Evolutionary conservation across 192 early-diverging fungal genomes (phyloP).

Genomic region (Entomortierella lignicola): DNA sequence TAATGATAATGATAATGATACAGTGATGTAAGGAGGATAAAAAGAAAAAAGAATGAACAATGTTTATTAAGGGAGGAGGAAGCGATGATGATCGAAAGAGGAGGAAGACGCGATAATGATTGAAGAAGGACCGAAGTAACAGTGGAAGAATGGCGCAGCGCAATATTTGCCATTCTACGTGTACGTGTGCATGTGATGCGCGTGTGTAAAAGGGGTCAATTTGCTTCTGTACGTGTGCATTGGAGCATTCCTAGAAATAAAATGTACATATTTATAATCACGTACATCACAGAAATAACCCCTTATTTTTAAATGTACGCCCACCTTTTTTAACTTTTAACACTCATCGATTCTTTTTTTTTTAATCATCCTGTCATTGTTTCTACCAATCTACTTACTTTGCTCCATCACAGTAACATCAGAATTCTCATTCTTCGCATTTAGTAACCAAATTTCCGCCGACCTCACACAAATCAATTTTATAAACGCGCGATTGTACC

Average conservation of each 20-base stretch:
- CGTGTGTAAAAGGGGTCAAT: too few species aligned
- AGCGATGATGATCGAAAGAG: slow-evolving; percentile 1
- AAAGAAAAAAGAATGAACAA: neutral
- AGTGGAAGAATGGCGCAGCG: too few species aligned
- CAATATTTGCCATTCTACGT: too few species aligned
- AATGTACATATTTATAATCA: too few species aligned
- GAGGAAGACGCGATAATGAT: neutral
- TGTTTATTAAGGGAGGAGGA: neutral
- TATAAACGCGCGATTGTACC: neutral
- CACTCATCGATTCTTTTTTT: neutral
- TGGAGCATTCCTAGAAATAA: too few species aligned
- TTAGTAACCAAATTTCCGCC: too few species aligned
- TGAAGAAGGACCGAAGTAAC: too few species aligned
- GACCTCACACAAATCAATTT: too few species aligned
- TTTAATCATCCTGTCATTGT: neutral
- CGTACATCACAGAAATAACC: too few species aligned
- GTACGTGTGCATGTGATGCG: too few species aligned
- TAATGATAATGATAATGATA: neutral
- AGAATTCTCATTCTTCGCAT: neutral
- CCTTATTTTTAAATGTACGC: too few species aligned
- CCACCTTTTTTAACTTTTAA: neutral
- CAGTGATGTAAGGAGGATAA: neutral
- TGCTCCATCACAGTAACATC: neutral
- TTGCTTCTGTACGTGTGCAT: too few species aligned
- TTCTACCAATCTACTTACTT: neutral